phyloP scores from a whole-genome alignment of 139 green algal genomes.

The Pseudopediastrum boryanum region DNA sequence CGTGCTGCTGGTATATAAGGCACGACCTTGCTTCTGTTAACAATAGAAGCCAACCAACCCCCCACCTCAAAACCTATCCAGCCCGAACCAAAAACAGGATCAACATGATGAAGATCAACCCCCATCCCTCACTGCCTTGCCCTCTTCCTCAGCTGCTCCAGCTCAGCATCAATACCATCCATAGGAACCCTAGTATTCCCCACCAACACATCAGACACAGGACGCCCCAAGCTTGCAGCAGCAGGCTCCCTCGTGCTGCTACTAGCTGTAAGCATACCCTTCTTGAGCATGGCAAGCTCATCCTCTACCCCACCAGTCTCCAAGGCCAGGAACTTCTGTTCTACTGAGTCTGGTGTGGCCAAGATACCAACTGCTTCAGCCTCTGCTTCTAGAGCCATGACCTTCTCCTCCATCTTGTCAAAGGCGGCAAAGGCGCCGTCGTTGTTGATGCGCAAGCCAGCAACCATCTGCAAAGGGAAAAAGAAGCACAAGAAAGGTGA shows the following conservation, averaged over 20 bases:
- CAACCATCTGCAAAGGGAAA: conserved; percentile 56
- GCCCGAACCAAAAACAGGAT: no score
- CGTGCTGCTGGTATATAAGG: no score
- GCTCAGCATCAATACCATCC: conserved; percentile 63
- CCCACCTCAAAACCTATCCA: no score
- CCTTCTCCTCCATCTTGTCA: conserved; percentile 98
- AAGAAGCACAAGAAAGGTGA: background rate
- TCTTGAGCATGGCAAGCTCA: conserved; percentile 41
- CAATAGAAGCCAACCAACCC: no score
- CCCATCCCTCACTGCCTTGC: background rate
- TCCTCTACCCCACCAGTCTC: conserved; percentile 59
- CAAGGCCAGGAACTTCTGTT: conserved; percentile 49
- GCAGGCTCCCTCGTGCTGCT: background rate
- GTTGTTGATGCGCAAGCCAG: conserved; percentile 73
- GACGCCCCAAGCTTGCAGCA: background rate
- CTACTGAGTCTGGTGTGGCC: conserved; percentile 44
- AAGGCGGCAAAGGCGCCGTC: conserved; percentile 84
- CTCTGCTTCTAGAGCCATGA: conserved; percentile 86
- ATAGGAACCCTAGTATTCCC: conserved; percentile 44
- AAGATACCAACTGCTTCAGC: conserved; percentile 59
- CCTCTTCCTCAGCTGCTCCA: conserved; percentile 66
- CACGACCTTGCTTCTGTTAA: no score
- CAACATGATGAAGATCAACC: background rate
- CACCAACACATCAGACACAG: conserved; percentile 36
- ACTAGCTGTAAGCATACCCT: conserved; percentile 5